Percentiles rank a stretch among this genome's conserved stretches.
Conservation (phyloP, 805 yeast species). For the Pichia californica region DNA sequence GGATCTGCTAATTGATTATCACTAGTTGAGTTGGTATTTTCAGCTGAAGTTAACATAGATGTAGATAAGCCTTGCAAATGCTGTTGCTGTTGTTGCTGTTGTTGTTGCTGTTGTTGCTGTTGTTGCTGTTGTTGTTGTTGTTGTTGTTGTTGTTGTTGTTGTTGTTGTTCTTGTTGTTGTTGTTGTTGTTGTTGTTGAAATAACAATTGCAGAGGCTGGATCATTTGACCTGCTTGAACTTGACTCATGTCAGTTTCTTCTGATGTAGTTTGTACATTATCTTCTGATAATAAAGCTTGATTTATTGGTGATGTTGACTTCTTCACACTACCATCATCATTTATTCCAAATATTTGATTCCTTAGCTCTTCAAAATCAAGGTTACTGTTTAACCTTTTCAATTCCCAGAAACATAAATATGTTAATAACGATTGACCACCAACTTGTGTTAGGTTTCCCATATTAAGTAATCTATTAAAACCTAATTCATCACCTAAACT, state of each 20-base stretch:
- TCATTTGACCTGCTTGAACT: slow-evolving; percentile 6
- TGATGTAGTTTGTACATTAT: slow-evolving; percentile 1
- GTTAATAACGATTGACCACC: slow-evolving; percentile 61
- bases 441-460: slow-evolving; percentile 41
- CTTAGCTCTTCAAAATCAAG: slow-evolving; percentile 15
- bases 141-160: not conserved
- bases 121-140: not conserved
- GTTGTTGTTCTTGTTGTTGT: slow-evolving; percentile 6
- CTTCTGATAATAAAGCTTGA: not conserved
- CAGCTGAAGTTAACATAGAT: too few species aligned
- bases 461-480: slow-evolving; percentile 50
- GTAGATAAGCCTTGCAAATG: too few species aligned
- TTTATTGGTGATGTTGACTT: slow-evolving; percentile 3
- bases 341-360: slow-evolving; percentile 29
- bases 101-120: not conserved
- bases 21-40: too few species aligned
- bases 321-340: slow-evolving; percentile 15
- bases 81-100: not conserved
- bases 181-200: slow-evolving; percentile 7
- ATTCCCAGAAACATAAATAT: slow-evolving; percentile 58
- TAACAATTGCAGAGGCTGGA: slow-evolving; percentile 6
- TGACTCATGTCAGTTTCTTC: slow-evolving; percentile 7
- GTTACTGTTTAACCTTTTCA: slow-evolving; percentile 28
- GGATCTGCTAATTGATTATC: too few species aligned
- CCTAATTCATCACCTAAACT: slow-evolving; percentile 65